Conservation (phyloP, 1,139 yeast species). For the Scheffersomyces cryptocercus region DNA sequence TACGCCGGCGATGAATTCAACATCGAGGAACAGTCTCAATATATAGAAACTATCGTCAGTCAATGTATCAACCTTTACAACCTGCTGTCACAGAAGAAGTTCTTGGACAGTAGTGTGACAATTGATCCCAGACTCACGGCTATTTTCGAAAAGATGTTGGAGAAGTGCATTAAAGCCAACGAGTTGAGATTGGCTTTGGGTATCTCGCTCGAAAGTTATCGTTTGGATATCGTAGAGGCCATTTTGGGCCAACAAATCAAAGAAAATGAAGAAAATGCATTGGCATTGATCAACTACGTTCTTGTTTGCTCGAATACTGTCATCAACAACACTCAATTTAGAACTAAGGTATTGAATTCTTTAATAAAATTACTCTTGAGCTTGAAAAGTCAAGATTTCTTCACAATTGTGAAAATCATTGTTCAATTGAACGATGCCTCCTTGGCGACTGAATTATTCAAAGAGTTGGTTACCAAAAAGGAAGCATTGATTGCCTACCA, state of each 20-base stretch:
- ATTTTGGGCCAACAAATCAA: constrained; percentile 53
- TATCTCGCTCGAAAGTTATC: constrained; percentile 82
- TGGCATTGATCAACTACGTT: constrained; percentile 69
- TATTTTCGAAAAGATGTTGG: constrained; percentile 85
- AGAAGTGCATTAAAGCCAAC: constrained; percentile 68
- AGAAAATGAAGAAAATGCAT: constrained; percentile 44
- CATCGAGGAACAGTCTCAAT: constrained; percentile 75
- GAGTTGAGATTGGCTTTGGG: constrained; percentile 87
- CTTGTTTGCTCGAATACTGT: constrained; percentile 71
- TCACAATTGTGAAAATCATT: constrained; percentile 78
- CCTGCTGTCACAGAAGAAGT: constrained; percentile 57
- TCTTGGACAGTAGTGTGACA: constrained; percentile 34
- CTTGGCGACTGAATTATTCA: constrained; percentile 69
- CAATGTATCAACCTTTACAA: constrained; percentile 88
- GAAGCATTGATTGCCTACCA: constrained; percentile 71
- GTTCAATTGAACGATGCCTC: constrained; percentile 81
- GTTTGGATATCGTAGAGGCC: constrained; percentile 76
- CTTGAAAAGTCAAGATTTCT: constrained; percentile 73
- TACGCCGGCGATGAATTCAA: constrained; percentile 83
- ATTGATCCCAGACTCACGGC: constrained; percentile 65
- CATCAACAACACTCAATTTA: constrained; percentile 59
- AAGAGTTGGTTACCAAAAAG: constrained; percentile 49
- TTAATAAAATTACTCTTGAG: constrained; percentile 62
- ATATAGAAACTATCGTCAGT: constrained; percentile 89
- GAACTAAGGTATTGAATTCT: constrained; percentile 60